Evolutionary conservation across 352 stramenopile genomes (phyloP), one percentile per base, ranked within the genome.

Genomic region (Globisporangium polare): DNA sequence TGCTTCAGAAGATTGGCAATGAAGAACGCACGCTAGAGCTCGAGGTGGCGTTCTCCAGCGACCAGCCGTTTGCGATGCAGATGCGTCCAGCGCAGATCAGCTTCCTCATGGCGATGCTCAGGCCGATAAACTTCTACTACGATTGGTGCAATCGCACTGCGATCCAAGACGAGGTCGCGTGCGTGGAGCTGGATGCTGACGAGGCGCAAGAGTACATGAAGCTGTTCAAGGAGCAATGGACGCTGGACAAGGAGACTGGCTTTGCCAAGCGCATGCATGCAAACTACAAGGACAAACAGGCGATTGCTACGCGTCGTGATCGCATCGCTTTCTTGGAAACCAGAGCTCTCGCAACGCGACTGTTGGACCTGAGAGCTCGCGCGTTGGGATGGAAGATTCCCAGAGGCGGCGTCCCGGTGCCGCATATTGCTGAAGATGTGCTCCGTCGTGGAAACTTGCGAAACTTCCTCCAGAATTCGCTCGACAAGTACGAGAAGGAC

Each of bases 301-400:
- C 64, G 29, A 69, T 92, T 26, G 31, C 50, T 13, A 63, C 60
- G 17, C 79, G 86, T 2, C 69, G 67, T 13, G 37, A 57, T 29
- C 74, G 76, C 0, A 59, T 95, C n/a, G 63, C 71, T 5, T 75
- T 76, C 9, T 57, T 94, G 18, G 81, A 94, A 66, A 9, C 53
- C 0, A 90, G 78, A 9, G 50, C 82, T n/a, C 71, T 93, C 0
- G 79, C 81, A 7, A 81, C 62, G 10, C 77, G 72, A 9, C 35
- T 94, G 18, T 63, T 96, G 1, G 79, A 84, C 29, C 62, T 94
- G 58, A 77, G 87, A 6, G 78, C 76, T 0, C 26, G 81, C 26
- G 72, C 83, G 22, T 66, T 95, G 8, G 73, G 65, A 27, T 95
- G 83, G 83, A 62, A 75, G 22, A 72, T 96, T 46, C 87, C 87